Evolutionary conservation across 176 grass and related monocot species (phyloP).

Genomic region (Microstegium vimineum): DNA sequence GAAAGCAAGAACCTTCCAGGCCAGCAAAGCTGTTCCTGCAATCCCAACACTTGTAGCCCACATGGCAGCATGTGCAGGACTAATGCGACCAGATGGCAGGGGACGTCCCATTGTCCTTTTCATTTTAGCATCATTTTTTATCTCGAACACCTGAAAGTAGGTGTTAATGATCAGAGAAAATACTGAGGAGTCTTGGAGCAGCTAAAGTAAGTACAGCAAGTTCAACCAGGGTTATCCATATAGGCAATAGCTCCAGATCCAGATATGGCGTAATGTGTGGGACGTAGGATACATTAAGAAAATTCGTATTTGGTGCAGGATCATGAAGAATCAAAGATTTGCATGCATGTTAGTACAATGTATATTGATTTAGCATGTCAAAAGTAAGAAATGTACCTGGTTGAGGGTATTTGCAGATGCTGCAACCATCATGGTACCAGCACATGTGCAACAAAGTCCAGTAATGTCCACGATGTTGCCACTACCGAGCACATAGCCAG

Average conservation of each 20-base stretch:
- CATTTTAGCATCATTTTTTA: slow-evolving; percentile 93
- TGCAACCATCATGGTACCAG: no score
- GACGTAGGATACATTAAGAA: not conserved
- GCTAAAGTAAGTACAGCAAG: not conserved
- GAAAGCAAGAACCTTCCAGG: slow-evolving; percentile 65
- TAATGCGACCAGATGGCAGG: slow-evolving; percentile 79
- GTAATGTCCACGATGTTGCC: no score
- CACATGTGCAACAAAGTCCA: no score
- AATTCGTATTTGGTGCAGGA: no score
- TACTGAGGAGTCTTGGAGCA: not conserved
- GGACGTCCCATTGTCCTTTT: slow-evolving; percentile 79
- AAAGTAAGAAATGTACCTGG: no score
- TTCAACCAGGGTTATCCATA: no score
- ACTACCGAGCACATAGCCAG: no score
- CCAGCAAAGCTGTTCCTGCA: slow-evolving; percentile 73
- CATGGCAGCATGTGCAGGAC: slow-evolving; percentile 70
- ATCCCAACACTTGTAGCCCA: slow-evolving; percentile 90
- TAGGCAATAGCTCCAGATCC: no score
- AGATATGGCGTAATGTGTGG: not conserved
- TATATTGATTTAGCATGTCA: no score
- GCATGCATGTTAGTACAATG: no score
- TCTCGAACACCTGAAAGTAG: slow-evolving; percentile 62
- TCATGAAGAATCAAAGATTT: no score
- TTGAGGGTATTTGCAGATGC: no score
- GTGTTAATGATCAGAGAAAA: not conserved